Conservation (phyloP, 345 rosid species). For the Acer saccharum region DNA sequence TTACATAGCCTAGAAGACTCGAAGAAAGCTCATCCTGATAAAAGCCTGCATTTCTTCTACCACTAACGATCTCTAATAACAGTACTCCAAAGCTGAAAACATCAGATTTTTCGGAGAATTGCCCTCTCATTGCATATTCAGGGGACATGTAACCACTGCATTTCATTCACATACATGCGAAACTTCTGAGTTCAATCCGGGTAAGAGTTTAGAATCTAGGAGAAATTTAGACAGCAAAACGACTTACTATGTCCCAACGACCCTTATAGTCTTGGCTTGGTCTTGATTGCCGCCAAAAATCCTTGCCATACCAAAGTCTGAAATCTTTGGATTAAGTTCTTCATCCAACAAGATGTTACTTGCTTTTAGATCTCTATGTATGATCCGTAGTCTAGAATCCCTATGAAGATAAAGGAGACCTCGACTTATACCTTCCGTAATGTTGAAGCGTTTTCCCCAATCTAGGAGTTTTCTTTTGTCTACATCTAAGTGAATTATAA, state of each 20-base stretch:
- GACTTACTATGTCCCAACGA: background rate
- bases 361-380: background rate
- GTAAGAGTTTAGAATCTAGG: background rate
- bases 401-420: background rate
- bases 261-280: background rate
- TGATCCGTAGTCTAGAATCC: background rate
- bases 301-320: conserved; percentile 34
- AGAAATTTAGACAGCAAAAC: background rate
- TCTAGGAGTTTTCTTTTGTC: background rate
- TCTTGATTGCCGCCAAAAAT: conserved; percentile 9
- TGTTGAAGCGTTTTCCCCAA: background rate
- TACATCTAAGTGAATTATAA: background rate
- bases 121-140: background rate
- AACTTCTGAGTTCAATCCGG: background rate
- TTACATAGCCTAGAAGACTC: background rate
- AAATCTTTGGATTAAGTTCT: conserved; percentile 21
- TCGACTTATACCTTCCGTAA: background rate
- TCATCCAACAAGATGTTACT: background rate
- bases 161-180: background rate
- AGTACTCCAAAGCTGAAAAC: background rate
- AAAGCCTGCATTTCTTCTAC: background rate
- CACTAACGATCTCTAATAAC: background rate
- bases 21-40: background rate
- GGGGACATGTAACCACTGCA: background rate
- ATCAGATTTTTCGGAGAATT: background rate